These are phyloP conservation scores for Discostella stelligeroides DNA, from an alignment of 108 stramenopile species.

Conservation along the genomic window DNA sequence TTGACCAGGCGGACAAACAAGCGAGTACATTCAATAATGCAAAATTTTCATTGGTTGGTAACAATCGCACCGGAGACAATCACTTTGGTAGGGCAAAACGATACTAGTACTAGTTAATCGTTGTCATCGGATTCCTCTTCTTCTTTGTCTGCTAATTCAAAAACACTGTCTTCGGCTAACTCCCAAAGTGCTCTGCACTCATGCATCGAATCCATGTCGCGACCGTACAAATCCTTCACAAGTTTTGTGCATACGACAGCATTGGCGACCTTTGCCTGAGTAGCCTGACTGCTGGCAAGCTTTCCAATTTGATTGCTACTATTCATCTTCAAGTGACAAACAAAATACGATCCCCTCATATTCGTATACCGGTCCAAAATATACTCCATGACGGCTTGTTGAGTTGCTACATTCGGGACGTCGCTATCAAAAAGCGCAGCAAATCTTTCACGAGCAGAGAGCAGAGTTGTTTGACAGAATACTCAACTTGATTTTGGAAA, in stretches of 20 bases:
- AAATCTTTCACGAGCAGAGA: background rate
- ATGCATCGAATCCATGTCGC: background rate
- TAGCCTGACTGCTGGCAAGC: background rate
- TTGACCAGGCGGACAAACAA: conserved; percentile 2
- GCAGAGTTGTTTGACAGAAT: background rate
- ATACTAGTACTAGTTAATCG: background rate
- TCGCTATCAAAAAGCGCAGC: background rate
- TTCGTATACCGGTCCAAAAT: conserved; percentile 17
- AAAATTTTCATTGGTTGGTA: background rate
- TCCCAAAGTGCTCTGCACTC: conserved; percentile 5
- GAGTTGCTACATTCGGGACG: background rate
- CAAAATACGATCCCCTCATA: conserved; percentile 15
- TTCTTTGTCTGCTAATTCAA: conserved; percentile 1
- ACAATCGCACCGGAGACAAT: conserved; percentile 3
- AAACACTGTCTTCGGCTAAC: background rate
- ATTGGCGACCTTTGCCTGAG: conserved; percentile 7
- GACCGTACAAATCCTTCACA: background rate
- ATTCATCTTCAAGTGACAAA: conserved; percentile 5
- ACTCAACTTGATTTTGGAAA: conserved; percentile 9
- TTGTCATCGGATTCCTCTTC: background rate
- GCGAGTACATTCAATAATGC: conserved; percentile 2
- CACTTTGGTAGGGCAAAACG: background rate
- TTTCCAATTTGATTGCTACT: conserved; percentile 2
- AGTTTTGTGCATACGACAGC: conserved; percentile 2
- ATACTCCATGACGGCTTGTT: background rate